Base-by-base conservation (phyloP, 139 green algal genomes). In the Auxenochlorella pyrenoidosa region DNA sequence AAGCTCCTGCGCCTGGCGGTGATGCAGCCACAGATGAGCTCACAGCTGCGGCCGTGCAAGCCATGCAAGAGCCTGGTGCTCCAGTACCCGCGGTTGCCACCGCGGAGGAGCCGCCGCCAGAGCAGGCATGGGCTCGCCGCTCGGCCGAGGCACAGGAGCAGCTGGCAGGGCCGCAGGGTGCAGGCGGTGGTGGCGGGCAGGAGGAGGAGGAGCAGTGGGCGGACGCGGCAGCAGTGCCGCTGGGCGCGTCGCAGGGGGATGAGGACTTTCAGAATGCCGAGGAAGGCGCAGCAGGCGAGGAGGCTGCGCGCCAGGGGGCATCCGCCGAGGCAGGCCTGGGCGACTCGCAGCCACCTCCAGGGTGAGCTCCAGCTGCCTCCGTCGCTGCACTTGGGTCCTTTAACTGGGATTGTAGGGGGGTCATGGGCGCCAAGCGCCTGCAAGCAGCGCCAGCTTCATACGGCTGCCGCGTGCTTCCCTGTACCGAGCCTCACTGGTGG, bases 171-270 rank as follows among this genome's bases (percentile, higher is more conserved):
- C 13, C 34, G 34, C n/a, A 47, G 34, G n/a, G 30, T n/a, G 73
- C 15, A 24, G 54, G 54, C 54, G 54, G 54, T 24, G 18, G 13
- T 13, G 54, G 41, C 36, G 22, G 19, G 24, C 26, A 83, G 51
- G 51, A 28, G 77, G 77, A 70, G 32, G 32, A 41, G n/a, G n/a
- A n/a, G n/a, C n/a, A n/a, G 77, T 70, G 47, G 77, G 77, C 47
- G 21, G 77, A 70, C 41, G 77, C 47, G 6, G 77, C 34, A n/a
- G 77, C 54, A 10, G 34, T 66, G 51, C 47, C 24, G 34, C 32
- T 43, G 47, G 41, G 51, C 18, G 77, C 34, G 16, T 70, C 51
- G 15, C 77, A 83, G 44, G 77, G 51, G 5, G 76, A 83, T 19
- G 47, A 83, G n/a, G 77, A 34, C 0, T 83, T 83, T 51, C 30